Base-by-base conservation (phyloP, 1,284 basidiomycete species). In the Lentinula novae-zelandiae region DNA sequence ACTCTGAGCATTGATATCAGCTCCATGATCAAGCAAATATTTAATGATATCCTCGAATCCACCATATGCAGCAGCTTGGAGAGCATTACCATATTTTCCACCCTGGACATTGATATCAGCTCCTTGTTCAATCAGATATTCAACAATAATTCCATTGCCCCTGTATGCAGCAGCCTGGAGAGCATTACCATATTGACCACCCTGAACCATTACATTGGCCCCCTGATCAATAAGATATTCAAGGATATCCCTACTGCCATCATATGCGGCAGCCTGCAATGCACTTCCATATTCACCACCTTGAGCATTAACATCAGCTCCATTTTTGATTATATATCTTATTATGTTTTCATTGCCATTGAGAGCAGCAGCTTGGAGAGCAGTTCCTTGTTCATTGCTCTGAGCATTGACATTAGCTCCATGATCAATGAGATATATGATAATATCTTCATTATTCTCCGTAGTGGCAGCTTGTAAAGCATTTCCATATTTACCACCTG, bases 401-500 rank as follows among this genome's bases (percentile, higher is more conserved):
- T 15, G 40, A 44, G 40, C n/a, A 44, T 57, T 42, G 10, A 46
- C 40, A 31, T 48, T 46, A 9, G 8, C 13, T 27, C 10, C 22
- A 10, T 40, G 12, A 4, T 20, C 17, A 39, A 22, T 6, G 44
- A 17, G 9, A 40, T 13, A 27, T 33, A 2, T 2, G 27, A 62
- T 57, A 17, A 62, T 40, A 5, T 13, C 36, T 36, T 15, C 34
- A 39, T 52, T 20, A 12, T 38, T 57, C 34, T n/a, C 20, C 17
- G 8, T 15, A 13, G 39, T 31, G 20, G 61, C 61, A 51, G 53
- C 53, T 22, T 60, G 53, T n/a, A 62, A 31, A 15, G 61, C 53
- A 55, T 40, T 42, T 9, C 34, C 38, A 42, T 42, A 39, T 7
- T 40, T 27, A 39, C 53, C 53, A 20, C 13, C 39, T 5, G 22